These are phyloP conservation scores for Atkinsonella texensis DNA, from an alignment of 2,329 filamentous ascomycete genomes.

Conservation along the genomic window DNA sequence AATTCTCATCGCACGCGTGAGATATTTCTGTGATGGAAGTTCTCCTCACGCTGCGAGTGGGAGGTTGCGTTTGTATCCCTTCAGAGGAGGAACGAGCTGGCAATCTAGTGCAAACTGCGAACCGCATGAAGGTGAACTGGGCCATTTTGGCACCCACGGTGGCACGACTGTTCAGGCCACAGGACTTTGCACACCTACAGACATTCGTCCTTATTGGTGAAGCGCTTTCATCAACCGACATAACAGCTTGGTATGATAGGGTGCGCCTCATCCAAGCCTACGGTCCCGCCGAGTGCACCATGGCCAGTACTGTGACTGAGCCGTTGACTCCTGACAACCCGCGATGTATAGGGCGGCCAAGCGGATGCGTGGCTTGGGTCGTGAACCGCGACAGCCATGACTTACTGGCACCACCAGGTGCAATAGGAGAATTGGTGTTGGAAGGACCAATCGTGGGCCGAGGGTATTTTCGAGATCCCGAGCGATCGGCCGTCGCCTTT, in stretches of 20 bases:
- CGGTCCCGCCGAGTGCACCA: constrained; percentile 12
- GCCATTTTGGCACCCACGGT: constrained; percentile 2
- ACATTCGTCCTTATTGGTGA: not conserved
- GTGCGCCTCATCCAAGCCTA: constrained; percentile 6
- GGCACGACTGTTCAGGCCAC: not conserved
- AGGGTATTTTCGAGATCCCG: constrained; percentile 8
- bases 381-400: constrained; percentile 6
- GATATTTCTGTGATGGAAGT: constrained; percentile 4
- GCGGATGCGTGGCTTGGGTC: constrained; percentile 9
- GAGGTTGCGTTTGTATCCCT: constrained; percentile 11
- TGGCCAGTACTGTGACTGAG: constrained; percentile 10
- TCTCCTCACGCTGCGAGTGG: constrained; percentile 9
- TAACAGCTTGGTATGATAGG: not conserved
- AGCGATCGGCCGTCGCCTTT: constrained; percentile 7
- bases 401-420: constrained; percentile 9
- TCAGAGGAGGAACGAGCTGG: constrained; percentile 10
- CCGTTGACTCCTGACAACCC: constrained; percentile 5
- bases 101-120: constrained; percentile 5
- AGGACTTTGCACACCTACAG: not conserved
- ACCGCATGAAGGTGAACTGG: constrained; percentile 1
- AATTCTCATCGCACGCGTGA: constrained; percentile 8
- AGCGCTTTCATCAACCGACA: not conserved
- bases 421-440: constrained; percentile 11
- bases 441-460: constrained; percentile 10
- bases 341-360: constrained; percentile 8